A percentile compares a stretch with the other conserved stretches of the same genome.
Conservation (phyloP, 2,329 filamentous ascomycete genomes). For the Furcasterigmium sp. region DNA sequence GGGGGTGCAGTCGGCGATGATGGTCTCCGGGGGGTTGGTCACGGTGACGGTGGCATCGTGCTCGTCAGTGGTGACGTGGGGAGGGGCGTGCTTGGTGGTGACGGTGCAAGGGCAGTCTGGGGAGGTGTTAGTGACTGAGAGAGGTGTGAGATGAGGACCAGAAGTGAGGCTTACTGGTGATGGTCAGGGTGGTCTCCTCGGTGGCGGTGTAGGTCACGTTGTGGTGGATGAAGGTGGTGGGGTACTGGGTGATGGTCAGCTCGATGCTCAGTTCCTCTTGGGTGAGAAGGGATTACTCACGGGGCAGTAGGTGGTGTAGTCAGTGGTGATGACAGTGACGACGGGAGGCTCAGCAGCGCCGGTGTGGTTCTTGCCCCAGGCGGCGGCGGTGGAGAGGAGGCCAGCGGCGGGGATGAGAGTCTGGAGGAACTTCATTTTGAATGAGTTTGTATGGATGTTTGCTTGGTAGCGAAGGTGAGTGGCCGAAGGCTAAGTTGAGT, state of each 20-base stretch:
- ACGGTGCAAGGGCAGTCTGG: slow-evolving; percentile 44
- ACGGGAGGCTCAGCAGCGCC: slow-evolving; percentile 3
- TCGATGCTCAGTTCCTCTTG: background rate
- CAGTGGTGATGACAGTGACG: slow-evolving; percentile 30
- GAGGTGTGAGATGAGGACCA: background rate
- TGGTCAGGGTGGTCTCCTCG: slow-evolving; percentile 33
- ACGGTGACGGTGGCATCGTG: slow-evolving; percentile 9
- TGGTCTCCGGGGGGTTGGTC: slow-evolving; percentile 5
- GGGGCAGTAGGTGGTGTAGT: slow-evolving; percentile 37
- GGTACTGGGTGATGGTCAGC: slow-evolving; percentile 16
- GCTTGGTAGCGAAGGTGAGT: slow-evolving; percentile 12
- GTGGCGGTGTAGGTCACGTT: slow-evolving; percentile 39
- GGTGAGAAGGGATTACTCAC: slow-evolving; percentile 21
- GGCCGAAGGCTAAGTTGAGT: slow-evolving; percentile 13
- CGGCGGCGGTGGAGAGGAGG: slow-evolving; percentile 22
- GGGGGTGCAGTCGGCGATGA: slow-evolving; percentile 9
- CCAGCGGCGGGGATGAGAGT: slow-evolving; percentile 23
- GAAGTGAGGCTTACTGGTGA: slow-evolving; percentile 31
- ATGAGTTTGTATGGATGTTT: slow-evolving; percentile 5
- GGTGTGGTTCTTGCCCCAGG: slow-evolving; percentile 14
- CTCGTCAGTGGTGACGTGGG: slow-evolving; percentile 19
- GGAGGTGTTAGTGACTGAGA: background rate
- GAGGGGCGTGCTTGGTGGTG: slow-evolving; percentile 24
- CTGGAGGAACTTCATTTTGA: slow-evolving; percentile 29
- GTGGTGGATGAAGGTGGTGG: slow-evolving; percentile 31